These are phyloP conservation scores for Ceratocystis ficicola DNA, from an alignment of 2,329 filamentous ascomycete species.

Conservation along the genomic window DNA sequence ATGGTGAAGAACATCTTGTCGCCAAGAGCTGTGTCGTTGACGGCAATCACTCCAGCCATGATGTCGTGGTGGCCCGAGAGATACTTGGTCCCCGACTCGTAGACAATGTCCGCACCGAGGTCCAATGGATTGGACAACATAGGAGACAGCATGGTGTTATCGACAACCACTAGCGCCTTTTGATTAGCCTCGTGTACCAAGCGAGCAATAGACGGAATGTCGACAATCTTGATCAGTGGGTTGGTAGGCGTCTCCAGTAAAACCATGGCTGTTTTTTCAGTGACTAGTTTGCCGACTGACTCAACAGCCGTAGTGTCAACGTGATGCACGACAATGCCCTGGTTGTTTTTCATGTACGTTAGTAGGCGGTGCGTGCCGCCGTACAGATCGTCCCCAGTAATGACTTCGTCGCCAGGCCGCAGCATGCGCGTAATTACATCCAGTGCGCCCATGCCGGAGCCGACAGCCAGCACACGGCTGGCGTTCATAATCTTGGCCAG, in stretches of 20 bases:
- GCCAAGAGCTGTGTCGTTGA: slow-evolving; percentile 69
- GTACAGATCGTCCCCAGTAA: slow-evolving; percentile 94
- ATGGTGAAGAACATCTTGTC: slow-evolving; percentile 95
- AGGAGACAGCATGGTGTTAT: slow-evolving; percentile 98
- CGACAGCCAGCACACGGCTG: slow-evolving; percentile 77
- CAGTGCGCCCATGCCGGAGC: slow-evolving; percentile 92
- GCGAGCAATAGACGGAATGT: slow-evolving; percentile 68
- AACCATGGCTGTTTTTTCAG: slow-evolving; percentile 81
- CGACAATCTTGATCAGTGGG: slow-evolving; percentile 94
- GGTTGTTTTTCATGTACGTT: slow-evolving; percentile 79
- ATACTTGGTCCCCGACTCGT: slow-evolving; percentile 97
- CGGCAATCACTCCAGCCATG: slow-evolving; percentile 93
- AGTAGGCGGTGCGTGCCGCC: slow-evolving; percentile 88
- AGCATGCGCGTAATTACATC: slow-evolving; percentile 91
- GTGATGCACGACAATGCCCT: slow-evolving; percentile 87
- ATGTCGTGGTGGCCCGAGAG: slow-evolving; percentile 96
- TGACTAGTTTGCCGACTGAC: slow-evolving; percentile 55
- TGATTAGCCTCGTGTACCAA: slow-evolving; percentile 66
- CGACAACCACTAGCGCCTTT: slow-evolving; percentile 73
- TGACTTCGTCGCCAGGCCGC: slow-evolving; percentile 86
- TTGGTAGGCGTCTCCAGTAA: slow-evolving; percentile 94
- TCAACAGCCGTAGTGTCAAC: slow-evolving; percentile 81
- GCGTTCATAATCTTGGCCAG: slow-evolving; percentile 99
- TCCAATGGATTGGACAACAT: slow-evolving; percentile 89
- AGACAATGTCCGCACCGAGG: slow-evolving; percentile 87